phyloP scores from a whole-genome alignment of 148 eudicot genomes.

The Rheum nobile region DNA sequence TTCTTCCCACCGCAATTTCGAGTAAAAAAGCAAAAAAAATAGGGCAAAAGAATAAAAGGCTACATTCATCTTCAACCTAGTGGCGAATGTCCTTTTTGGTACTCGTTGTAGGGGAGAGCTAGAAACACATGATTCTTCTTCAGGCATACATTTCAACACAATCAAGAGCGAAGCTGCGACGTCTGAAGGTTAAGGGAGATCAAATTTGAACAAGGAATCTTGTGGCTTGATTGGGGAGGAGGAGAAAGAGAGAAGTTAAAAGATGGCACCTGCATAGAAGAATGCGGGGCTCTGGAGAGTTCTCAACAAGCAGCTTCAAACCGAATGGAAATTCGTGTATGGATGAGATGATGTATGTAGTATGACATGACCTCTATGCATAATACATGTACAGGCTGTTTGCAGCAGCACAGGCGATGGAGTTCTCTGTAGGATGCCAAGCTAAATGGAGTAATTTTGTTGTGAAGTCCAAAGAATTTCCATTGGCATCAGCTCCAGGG shows the following conservation, averaged over 20 bases:
- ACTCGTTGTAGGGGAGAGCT: conserved; percentile 15
- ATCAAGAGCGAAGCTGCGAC: neutral
- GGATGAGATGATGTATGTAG: neutral
- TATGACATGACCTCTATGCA: conserved; percentile 35
- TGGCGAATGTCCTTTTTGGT: conserved; percentile 16
- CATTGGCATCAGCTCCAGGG: conserved; percentile 58
- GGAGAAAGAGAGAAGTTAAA: neutral
- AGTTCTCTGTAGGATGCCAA: conserved; percentile 88
- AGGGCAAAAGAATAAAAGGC: conserved; percentile 11
- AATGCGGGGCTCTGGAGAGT: neutral
- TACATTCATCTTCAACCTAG: conserved; percentile 14
- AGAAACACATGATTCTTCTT: conserved; percentile 13
- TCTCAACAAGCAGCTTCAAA: neutral
- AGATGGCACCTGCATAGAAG: neutral
- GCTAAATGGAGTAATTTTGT: conserved; percentile 84
- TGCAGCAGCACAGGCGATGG: conserved; percentile 93
- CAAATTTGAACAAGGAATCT: conserved; percentile 6
- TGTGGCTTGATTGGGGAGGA: conserved; percentile 8
- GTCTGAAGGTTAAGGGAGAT: neutral
- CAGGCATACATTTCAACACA: neutral
- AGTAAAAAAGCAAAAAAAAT: conserved; percentile 18
- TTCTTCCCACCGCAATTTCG: conserved; percentile 18
- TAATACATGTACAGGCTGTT: conserved; percentile 96
- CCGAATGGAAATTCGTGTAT: neutral
- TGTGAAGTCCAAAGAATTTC: conserved; percentile 74